Evolutionary conservation across 768 basidiomycete genomes (phyloP).

Genomic region (Roridomyces roridus): DNA sequence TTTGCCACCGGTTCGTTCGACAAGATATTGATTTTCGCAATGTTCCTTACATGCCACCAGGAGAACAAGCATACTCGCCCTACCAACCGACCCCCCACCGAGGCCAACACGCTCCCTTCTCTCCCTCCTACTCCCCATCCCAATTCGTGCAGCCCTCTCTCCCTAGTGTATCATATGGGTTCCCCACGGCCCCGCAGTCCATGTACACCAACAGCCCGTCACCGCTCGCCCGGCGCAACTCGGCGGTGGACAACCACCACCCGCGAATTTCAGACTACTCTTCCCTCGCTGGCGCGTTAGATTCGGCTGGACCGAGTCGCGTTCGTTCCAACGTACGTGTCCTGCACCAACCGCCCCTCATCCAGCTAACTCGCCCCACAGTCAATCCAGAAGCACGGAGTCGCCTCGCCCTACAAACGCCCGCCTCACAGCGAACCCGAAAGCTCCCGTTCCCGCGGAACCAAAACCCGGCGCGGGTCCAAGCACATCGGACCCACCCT

Average conservation of each 20-base stretch:
- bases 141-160: slow-evolving; percentile 20
- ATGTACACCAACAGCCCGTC: background rate
- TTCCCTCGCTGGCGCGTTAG: slow-evolving; percentile 14
- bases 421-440: background rate
- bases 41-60: slow-evolving; percentile 13
- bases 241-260: slow-evolving; percentile 6
- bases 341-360: background rate
- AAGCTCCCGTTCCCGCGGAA: background rate
- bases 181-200: slow-evolving; percentile 14
- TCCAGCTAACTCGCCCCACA: background rate
- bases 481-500: slow-evolving; percentile 15
- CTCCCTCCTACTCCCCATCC: slow-evolving; percentile 18
- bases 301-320: slow-evolving; percentile 4
- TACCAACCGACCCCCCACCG: slow-evolving; percentile 5
- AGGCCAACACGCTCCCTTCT: slow-evolving; percentile 5
- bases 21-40: background rate
- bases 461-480: slow-evolving; percentile 13
- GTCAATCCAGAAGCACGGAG: slow-evolving; percentile 20
- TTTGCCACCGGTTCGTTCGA: slow-evolving; percentile 14
- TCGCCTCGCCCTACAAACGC: slow-evolving; percentile 9
- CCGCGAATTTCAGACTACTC: slow-evolving; percentile 16
- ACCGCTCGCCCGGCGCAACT: slow-evolving; percentile 19
- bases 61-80: slow-evolving; percentile 6
- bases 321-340: slow-evolving; percentile 12
- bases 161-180: slow-evolving; percentile 12